Conservation (phyloP, 208 protist genomes). For the Trypanosoma congolense region DNA sequence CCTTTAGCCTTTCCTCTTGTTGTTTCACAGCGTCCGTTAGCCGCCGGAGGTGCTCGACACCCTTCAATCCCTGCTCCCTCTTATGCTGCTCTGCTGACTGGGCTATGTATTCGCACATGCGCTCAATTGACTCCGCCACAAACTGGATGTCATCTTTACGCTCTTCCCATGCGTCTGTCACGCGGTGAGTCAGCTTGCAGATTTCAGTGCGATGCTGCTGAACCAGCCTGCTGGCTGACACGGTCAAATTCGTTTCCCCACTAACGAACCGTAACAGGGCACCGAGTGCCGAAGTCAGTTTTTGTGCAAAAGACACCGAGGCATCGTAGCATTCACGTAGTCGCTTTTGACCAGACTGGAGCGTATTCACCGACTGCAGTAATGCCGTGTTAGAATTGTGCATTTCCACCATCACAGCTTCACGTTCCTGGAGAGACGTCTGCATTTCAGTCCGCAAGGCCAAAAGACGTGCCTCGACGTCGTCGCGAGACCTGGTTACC, state of each 20-base stretch:
- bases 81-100: conserved; percentile 35
- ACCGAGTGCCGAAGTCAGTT: conserved; percentile 31
- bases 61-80: conserved; percentile 29
- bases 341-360: conserved; percentile 26
- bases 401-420: conserved; percentile 17
- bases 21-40: conserved; percentile 44
- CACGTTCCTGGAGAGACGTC: conserved; percentile 19
- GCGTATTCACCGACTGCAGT: conserved; percentile 24
- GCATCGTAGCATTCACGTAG: conserved; percentile 41
- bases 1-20: conserved; percentile 54
- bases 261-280: conserved; percentile 40
- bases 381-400: conserved; percentile 41
- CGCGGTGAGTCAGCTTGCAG: conserved; percentile 41
- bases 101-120: conserved; percentile 40
- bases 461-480: conserved; percentile 5
- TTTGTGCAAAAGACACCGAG: conserved; percentile 37
- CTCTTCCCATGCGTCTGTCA: conserved; percentile 15
- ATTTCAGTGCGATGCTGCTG: conserved; percentile 47
- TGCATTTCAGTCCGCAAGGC: conserved; percentile 11
- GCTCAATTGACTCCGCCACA: conserved; percentile 18
- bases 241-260: conserved; percentile 33
- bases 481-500: conserved; percentile 16
- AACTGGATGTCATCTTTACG: conserved; percentile 28
- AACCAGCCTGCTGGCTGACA: conserved; percentile 42
- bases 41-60: conserved; percentile 38